Evolutionary conservation across 1,139 yeast genomes (phyloP), one percentile per base, ranked within the genome.

Genomic region (Nakaseomyces bracarensis): DNA sequence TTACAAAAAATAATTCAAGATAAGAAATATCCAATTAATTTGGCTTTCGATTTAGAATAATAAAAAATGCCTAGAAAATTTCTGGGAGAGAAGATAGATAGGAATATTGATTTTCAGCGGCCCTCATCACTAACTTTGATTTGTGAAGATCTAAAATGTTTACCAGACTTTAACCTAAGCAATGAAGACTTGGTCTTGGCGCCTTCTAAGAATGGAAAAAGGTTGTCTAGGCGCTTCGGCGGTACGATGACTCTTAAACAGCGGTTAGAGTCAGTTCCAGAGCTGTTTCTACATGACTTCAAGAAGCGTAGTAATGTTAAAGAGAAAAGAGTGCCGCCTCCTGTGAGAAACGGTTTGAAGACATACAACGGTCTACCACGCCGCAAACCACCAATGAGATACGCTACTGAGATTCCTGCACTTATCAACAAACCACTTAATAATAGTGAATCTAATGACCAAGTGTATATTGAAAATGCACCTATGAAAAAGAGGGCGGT

Each of bases 11-110:
- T n/a, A n/a, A n/a, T n/a, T n/a, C n/a, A n/a, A n/a, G n/a, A n/a
- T n/a, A n/a, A n/a, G n/a, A n/a, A n/a, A n/a, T n/a, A n/a, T n/a
- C n/a, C n/a, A n/a, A n/a, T n/a, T n/a, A n/a, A n/a, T n/a, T n/a
- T n/a, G n/a, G n/a, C n/a, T n/a, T n/a, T n/a, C n/a, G n/a, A n/a
- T n/a, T n/a, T n/a, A n/a, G n/a, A n/a, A n/a, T n/a, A n/a, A n/a
- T n/a, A n/a, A n/a, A n/a, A n/a, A n/a, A 58, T 60, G 63, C 58
- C 57, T 31, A 49, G 57, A 40, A 53, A 53, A 33, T 58, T 53
- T 44, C 45, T 54, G 41, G 63, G 63, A 2, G 52, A 61, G 39
- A 48, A 44, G 38, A 50, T 61, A n/a, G 49, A 51, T 15, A 49
- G 47, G 14, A 48, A 44, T 13, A 44, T 42, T 2, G 65, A 60